A percentile compares a stretch with the other conserved stretches of the same genome.
Conservation (phyloP, 2,329 filamentous ascomycete genomes). For the Xylariaceae sp. region DNA sequence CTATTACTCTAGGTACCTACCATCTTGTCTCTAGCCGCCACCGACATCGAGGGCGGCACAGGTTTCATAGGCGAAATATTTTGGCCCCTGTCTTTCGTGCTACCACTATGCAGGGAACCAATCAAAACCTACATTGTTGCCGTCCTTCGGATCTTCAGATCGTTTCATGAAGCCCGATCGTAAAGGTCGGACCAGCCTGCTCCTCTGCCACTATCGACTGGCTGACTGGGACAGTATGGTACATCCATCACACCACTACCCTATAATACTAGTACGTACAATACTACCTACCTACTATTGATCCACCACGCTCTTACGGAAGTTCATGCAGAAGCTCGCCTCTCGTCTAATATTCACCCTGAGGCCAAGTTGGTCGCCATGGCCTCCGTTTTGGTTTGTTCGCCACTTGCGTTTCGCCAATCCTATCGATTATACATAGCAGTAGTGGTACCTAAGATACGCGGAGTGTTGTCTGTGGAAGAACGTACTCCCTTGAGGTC, state of each 20-base stretch:
- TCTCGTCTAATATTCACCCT: background rate
- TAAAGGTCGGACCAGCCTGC: conserved; percentile 11
- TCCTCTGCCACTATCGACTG: background rate
- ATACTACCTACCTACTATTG: background rate
- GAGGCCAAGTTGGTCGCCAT: conserved; percentile 5
- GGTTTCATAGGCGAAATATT: conserved; percentile 23
- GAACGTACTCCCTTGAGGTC: background rate
- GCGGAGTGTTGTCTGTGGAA: too few species aligned
- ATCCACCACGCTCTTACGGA: too few species aligned
- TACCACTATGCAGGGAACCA: conserved; percentile 25
- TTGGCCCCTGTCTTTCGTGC: conserved; percentile 1
- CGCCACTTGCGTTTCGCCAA: background rate
- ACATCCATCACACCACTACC: background rate
- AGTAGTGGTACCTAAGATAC: background rate
- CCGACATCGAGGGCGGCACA: conserved; percentile 19
- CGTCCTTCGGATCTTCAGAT: conserved; percentile 27
- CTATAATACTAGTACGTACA: too few species aligned
- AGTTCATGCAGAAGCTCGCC: background rate
- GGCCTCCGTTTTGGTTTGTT: background rate
- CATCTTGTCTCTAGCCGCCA: conserved; percentile 22
- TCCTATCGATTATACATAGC: conserved; percentile 8
- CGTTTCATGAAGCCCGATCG: conserved; percentile 33
- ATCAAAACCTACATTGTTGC: conserved; percentile 32
- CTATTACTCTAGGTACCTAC: too few species aligned
- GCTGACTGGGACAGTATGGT: too few species aligned